Percentiles rank a stretch among this genome's conserved stretches.
These are phyloP conservation scores for Przewalskia tangutica DNA, from an alignment of 257 asterid species.

Conservation along the genomic window DNA sequence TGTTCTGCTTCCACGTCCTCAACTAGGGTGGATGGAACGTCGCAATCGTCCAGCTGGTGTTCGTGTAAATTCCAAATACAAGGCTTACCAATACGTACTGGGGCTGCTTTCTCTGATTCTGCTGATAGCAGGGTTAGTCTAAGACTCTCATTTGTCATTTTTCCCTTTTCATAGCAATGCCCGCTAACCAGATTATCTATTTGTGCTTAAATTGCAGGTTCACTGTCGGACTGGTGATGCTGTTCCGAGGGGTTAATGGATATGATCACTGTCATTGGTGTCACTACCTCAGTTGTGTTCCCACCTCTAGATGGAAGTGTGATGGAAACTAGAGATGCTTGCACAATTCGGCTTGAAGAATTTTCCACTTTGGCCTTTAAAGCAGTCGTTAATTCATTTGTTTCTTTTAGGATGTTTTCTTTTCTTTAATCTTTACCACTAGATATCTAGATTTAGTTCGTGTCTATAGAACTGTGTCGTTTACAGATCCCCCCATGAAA, in stretches of 20 bases:
- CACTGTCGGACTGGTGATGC: slow-evolving; percentile 51
- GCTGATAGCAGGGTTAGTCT: slow-evolving; percentile 56
- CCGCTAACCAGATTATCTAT: background rate
- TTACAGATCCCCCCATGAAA: background rate
- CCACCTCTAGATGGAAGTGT: slow-evolving; percentile 74
- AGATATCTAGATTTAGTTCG: background rate
- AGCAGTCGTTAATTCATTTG: background rate
- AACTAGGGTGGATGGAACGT: slow-evolving; percentile 76
- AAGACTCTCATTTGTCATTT: background rate
- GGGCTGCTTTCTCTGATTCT: slow-evolving; percentile 45
- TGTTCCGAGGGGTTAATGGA: slow-evolving; percentile 66
- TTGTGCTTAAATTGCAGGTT: slow-evolving; percentile 35
- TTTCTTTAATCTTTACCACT: background rate
- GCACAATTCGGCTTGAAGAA: background rate
- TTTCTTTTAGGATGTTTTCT: background rate
- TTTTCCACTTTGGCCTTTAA: background rate
- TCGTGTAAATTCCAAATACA: slow-evolving; percentile 53
- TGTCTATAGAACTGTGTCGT: background rate
- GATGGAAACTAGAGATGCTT: slow-evolving; percentile 9
- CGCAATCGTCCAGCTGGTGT: slow-evolving; percentile 39
- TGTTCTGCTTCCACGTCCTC: slow-evolving; percentile 73
- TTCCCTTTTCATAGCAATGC: background rate
- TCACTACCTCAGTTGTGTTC: slow-evolving; percentile 60
- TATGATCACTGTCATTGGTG: slow-evolving; percentile 80
- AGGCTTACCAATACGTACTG: slow-evolving; percentile 57